Evolutionary conservation across 2,329 filamentous ascomycete genomes (phyloP).

Genomic region (Ophiostoma angusticollis): DNA sequence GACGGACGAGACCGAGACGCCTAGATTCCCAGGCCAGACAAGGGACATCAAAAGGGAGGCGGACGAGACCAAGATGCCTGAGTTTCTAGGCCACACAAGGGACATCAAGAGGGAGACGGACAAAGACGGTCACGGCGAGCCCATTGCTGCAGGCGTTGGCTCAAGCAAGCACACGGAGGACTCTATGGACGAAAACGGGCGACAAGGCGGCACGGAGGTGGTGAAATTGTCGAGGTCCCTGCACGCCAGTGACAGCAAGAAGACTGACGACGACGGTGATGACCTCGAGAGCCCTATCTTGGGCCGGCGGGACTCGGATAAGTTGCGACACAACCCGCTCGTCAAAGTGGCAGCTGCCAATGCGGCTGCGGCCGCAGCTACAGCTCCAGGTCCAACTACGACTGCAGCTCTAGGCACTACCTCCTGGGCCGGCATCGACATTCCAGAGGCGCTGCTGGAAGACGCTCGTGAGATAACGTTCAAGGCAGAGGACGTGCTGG

Average conservation of each 20-base stretch:
- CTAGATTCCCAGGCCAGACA: no score
- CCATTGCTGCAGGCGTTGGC: conserved; percentile 9
- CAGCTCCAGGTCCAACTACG: background rate
- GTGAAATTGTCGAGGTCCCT: background rate
- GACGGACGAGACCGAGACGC: background rate
- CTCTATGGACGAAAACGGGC: conserved; percentile 14
- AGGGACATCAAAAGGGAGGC: background rate
- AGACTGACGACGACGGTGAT: conserved; percentile 10
- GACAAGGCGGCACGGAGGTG: conserved; percentile 12
- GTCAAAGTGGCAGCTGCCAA: conserved; percentile 9
- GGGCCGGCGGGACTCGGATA: conserved; percentile 21
- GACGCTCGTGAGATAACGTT: conserved; percentile 5
- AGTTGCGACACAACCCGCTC: conserved; percentile 7
- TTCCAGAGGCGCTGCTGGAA: conserved; percentile 5
- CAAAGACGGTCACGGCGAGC: conserved; percentile 4
- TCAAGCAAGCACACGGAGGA: conserved; percentile 12
- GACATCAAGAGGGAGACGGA: background rate
- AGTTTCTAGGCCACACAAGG: no score
- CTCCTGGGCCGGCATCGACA: conserved; percentile 3
- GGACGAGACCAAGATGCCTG: background rate
- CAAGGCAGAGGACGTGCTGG: conserved; percentile 4
- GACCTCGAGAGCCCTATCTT: conserved; percentile 18
- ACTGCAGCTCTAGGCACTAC: no score
- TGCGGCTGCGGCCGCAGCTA: background rate
- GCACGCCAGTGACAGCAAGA: background rate